These are phyloP conservation scores for Boletellus ananiceps DNA, from an alignment of 768 basidiomycete species.

Conservation along the genomic window DNA sequence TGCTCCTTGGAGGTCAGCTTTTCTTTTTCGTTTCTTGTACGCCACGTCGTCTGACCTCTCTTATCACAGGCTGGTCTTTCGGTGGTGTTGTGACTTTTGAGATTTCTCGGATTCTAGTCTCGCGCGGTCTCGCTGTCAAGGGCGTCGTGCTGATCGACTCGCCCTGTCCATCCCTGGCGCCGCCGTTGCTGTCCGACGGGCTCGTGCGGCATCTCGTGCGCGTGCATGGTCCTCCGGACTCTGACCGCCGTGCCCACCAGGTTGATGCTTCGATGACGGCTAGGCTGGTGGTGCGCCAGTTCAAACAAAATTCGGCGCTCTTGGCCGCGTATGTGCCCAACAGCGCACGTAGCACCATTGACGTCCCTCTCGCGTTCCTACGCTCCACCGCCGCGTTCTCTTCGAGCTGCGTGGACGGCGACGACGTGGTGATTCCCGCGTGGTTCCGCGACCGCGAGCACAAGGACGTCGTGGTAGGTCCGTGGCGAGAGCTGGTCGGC, in stretches of 20 bases:
- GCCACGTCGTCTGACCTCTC: background rate
- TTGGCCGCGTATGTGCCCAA: constrained; percentile 44
- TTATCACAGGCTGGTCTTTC: constrained; percentile 65
- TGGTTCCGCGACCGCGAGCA: constrained; percentile 52
- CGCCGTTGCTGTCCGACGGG: constrained; percentile 46
- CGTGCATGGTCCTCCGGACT: too few species aligned
- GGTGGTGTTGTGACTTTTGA: constrained; percentile 73
- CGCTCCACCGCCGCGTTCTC: constrained; percentile 48
- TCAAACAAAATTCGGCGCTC: constrained; percentile 43
- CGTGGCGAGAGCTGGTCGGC: constrained; percentile 47
- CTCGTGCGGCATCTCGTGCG: constrained; percentile 42
- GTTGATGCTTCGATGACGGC: constrained; percentile 28
- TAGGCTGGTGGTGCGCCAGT: constrained; percentile 43
- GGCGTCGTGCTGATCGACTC: constrained; percentile 68
- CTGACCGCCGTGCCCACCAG: too few species aligned
- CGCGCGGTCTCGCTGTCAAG: constrained; percentile 39
- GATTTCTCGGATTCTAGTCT: constrained; percentile 44
- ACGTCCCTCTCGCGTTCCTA: constrained; percentile 44
- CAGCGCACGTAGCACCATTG: background rate
- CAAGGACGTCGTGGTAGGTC: constrained; percentile 27
- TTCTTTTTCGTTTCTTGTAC: background rate
- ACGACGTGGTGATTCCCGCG: background rate
- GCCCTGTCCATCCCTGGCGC: constrained; percentile 52
- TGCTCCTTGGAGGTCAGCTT: constrained; percentile 56
- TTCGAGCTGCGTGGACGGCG: constrained; percentile 21